Evolutionary conservation across 306 rosid genomes (phyloP).

Genomic region (Potentilla sterilis): DNA sequence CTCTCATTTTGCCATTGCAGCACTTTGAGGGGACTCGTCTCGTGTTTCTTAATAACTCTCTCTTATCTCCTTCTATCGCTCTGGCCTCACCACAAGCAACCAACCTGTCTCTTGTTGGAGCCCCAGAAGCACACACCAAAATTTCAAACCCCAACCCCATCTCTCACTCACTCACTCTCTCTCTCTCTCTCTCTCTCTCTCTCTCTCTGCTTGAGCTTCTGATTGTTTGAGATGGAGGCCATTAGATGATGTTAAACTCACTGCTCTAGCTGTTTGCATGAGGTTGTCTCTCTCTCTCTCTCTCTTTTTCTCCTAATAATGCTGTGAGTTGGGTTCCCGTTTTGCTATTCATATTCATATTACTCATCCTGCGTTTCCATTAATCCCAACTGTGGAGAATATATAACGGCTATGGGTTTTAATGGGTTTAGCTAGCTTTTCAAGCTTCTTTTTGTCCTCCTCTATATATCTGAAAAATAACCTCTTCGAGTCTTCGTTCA

Average conservation of each 20-base stretch:
- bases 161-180: not conserved
- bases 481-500: not conserved
- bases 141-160: constrained; percentile 2
- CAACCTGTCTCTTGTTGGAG: constrained; percentile 67
- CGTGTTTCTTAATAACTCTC: constrained; percentile 3
- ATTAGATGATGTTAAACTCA: constrained; percentile 26
- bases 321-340: constrained; percentile 26
- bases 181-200: constrained; percentile 12
- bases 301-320: constrained; percentile 2
- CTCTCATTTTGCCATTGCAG: not conserved
- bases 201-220: constrained; percentile 7
- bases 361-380: constrained; percentile 1
- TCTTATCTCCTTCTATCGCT: constrained; percentile 15
- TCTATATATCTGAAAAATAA: not conserved
- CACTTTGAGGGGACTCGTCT: constrained; percentile 6
- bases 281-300: not conserved
- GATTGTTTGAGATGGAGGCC: not conserved
- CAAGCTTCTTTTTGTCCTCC: constrained; percentile 12
- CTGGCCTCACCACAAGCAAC: constrained; percentile 61
- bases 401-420: constrained; percentile 14
- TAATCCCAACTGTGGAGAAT: not conserved
- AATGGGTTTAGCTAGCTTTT: constrained; percentile 1
- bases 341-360: not conserved
- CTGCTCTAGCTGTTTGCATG: not conserved
- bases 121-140: constrained; percentile 38